A percentile compares a stretch with the other conserved stretches of the same genome.
phyloP scores from a whole-genome alignment of 768 basidiomycete genomes.

The Phlegmacium glaucopus region DNA sequence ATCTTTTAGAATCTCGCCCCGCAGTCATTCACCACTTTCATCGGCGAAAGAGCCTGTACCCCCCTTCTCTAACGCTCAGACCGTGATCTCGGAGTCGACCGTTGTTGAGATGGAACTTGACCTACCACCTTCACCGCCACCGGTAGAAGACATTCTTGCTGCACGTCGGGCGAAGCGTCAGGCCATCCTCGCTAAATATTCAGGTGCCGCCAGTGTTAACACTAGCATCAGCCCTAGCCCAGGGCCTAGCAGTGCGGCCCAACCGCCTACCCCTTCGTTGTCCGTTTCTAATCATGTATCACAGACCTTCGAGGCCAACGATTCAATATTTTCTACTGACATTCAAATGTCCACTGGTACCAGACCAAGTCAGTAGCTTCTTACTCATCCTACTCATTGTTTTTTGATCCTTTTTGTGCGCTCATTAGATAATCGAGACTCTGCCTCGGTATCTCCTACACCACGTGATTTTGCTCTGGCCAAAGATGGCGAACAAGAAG shows the following conservation, averaged over 20 bases:
- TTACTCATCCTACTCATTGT: background rate
- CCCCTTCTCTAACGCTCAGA: too few relatives aligned
- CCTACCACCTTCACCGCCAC: conserved; percentile 46
- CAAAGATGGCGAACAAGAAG: conserved; percentile 57
- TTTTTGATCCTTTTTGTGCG: conserved; percentile 1
- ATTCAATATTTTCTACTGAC: conserved; percentile 19
- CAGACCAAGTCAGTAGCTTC: conserved; percentile 15
- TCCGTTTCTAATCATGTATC: conserved; percentile 60
- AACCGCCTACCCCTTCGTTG: conserved; percentile 57
- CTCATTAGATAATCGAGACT: conserved; percentile 45
- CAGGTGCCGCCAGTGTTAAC: conserved; percentile 38
- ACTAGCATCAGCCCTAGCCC: conserved; percentile 53
- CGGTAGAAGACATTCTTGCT: conserved; percentile 62
- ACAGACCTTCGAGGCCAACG: conserved; percentile 48
- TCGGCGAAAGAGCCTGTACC: conserved; percentile 13
- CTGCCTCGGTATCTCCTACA: conserved; percentile 56
- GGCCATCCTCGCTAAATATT: conserved; percentile 79
- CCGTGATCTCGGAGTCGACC: conserved; percentile 8
- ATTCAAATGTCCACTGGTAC: conserved; percentile 5
- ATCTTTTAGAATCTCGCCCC: conserved; percentile 61
- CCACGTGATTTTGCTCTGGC: conserved; percentile 62
- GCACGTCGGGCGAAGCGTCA: conserved; percentile 69
- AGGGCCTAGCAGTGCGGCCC: conserved; percentile 70
- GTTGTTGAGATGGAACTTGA: conserved; percentile 56
- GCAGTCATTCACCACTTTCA: conserved; percentile 24